Base-by-base conservation (phyloP, 139 green algal genomes). In the Prasinococcaceae sp. region DNA sequence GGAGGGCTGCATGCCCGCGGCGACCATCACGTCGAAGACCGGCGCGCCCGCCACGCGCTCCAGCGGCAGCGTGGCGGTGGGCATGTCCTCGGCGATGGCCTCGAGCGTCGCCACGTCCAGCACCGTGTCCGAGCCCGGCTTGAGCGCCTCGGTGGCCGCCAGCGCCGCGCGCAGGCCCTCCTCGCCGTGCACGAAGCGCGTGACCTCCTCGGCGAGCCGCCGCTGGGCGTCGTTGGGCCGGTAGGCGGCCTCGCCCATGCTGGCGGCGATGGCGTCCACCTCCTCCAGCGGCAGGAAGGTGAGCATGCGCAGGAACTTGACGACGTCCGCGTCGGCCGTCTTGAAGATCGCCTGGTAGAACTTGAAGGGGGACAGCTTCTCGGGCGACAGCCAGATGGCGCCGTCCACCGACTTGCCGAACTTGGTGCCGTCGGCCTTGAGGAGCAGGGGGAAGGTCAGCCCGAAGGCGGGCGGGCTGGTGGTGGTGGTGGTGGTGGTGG, bases 331-430 rank as follows among this genome's bases (percentile, higher is more conserved):
- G 58, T 95, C 86, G 2, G 79, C 54, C 3, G 74, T 81, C 22
- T 70, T 63, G 39, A 93, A 86, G 0, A 96, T 68, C 53, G 88
- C 80, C 75, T 98, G 87, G 68, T 98, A 98, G 60, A 98, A 94
- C 61, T 94, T 84, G 76, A 94, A 98, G 10, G 90, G 85, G 0
- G 81, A 93, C 28, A 98, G 75, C 63, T 80, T 84, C 22, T 85
- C 78, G 3, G 79, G 51, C 14, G 66, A 58, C 33, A 95, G 78
- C 84, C 87, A 94, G n/a, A 97, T 59, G 19, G 88, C 90, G 8
- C 90, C 90, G 22, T 66, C 71, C 50, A 84, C 84, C 14, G 75
- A 89, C 66, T 98, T 98, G 60, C 90, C 90, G 66, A 95, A 93
- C 70, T 98, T 98, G 48, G 56, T 84, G 29, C 90, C 90, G 61